phyloP scores from a whole-genome alignment of 2,329 filamentous ascomycete genomes.

The Dendryphion nanum region DNA sequence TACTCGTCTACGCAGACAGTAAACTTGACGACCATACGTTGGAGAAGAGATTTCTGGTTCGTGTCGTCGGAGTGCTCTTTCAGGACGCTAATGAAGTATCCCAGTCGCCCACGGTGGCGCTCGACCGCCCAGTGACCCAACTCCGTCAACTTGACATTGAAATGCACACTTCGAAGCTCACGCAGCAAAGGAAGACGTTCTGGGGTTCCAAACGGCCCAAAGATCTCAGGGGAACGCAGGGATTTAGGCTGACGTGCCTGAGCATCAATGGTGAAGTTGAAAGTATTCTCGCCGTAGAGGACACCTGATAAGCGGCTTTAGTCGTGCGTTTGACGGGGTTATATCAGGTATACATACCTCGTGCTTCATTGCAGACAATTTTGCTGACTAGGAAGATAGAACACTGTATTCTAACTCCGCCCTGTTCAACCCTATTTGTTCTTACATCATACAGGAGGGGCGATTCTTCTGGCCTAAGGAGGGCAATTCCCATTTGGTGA shows the following conservation, averaged over 20 bases:
- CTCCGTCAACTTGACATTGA: constrained; percentile 4
- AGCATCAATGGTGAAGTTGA: constrained; percentile 13
- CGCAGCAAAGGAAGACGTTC: constrained; percentile 14
- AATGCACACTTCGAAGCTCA: constrained; percentile 16
- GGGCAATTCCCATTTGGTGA: too few species aligned
- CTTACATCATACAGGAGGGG: too few species aligned
- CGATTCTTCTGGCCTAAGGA: too few species aligned
- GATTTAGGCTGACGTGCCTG: constrained; percentile 7
- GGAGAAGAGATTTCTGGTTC: constrained; percentile 14
- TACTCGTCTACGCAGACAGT: too few species aligned
- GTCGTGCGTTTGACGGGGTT: constrained; percentile 1
- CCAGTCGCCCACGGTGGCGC: constrained; percentile 17
- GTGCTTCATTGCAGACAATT: constrained; percentile 13
- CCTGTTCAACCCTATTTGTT: too few species aligned
- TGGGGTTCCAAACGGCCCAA: constrained; percentile 13
- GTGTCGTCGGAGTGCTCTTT: constrained; percentile 18
- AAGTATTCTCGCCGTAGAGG: constrained; percentile 21
- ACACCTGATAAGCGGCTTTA: constrained; percentile 13
- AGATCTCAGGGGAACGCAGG: constrained; percentile 14
- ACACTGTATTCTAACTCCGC: too few species aligned
- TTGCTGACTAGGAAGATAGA: constrained; percentile 17
- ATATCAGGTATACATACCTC: constrained; percentile 8
- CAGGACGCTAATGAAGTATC: constrained; percentile 19
- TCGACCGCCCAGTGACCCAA: constrained; percentile 9
- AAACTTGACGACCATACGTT: too few species aligned